These are phyloP conservation scores for Stygiomarasmius scandens DNA, from an alignment of 1,284 basidiomycete genomes.

Conservation along the genomic window DNA sequence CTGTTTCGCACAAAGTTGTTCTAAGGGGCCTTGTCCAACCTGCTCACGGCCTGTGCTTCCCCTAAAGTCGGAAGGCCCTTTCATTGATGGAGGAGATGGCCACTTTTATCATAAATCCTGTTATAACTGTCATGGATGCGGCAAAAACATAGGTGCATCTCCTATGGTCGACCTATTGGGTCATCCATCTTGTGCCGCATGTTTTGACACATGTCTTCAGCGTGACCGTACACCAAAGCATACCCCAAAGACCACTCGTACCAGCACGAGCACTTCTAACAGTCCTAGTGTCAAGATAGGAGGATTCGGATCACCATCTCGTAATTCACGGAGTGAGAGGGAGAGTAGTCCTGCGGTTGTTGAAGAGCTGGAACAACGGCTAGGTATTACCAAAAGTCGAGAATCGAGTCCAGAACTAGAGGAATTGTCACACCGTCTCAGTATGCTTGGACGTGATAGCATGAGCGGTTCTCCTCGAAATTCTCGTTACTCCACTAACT, in stretches of 20 bases:
- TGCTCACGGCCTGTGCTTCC: constrained; percentile 72
- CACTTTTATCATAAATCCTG: constrained; percentile 79
- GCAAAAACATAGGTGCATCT: constrained; percentile 66
- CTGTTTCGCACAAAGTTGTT: constrained; percentile 71
- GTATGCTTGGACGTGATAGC: constrained; percentile 42
- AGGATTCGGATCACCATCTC: constrained; percentile 34
- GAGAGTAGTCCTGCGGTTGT: constrained; percentile 58
- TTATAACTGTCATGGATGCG: constrained; percentile 73
- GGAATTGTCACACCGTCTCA: constrained; percentile 51
- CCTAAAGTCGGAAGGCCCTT: constrained; percentile 74
- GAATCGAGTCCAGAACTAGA: constrained; percentile 68
- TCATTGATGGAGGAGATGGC: constrained; percentile 62
- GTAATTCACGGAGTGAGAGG: constrained; percentile 35
- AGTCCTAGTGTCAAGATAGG: constrained; percentile 38
- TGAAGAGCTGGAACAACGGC: constrained; percentile 53
- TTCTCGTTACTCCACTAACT: constrained; percentile 22
- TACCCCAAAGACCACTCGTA: constrained; percentile 25
- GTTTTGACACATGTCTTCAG: constrained; percentile 73
- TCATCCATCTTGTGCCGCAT: constrained; percentile 72
- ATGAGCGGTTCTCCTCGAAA: constrained; percentile 27
- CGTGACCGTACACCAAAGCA: constrained; percentile 52
- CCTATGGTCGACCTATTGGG: constrained; percentile 84
- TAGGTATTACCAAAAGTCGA: constrained; percentile 55
- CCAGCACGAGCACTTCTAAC: constrained; percentile 11
- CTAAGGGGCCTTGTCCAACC: constrained; percentile 68